Evolutionary conservation across 371 early-diverging fungal species (phyloP), one percentile per base, ranked within the genome.

Genomic region (Chytridium lagenaria): DNA sequence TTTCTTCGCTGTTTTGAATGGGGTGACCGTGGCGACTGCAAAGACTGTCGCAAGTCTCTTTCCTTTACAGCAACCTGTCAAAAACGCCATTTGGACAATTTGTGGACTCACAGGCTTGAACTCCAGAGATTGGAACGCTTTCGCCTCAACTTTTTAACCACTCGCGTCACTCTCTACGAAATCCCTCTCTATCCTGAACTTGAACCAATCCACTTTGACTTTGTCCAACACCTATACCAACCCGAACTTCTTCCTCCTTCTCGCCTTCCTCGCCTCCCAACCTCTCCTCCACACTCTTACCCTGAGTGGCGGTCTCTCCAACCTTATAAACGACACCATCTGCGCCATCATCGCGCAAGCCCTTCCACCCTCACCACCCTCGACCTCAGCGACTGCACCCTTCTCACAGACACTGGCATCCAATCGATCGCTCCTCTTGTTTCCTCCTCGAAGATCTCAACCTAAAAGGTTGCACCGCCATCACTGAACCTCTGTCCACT

Each of bases 341-440:
- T 64, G 59, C 69, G n/a, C 5, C 28, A 23, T 64, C 33, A 72
- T 77, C 19, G 59, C 72, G 1, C 38, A 16, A 19, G 23, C 59
- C 64, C 69, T 37, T 30, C 31, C 65, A 2, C 23, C 19, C 16
- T 77, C 26, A 40, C 22, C 31, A 59, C 37, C 22, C 57, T 77
- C 1, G 77, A 77, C 59, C 15, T 72, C 28, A 55, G 57, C 39
- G 77, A 73, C 36, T 67, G 49, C 50, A 5, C 3, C 1, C 38
- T 3, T 2, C 22, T 77, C 50, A 69, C 73, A 2, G 77, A 77
- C 49, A 49, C 33, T 2, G 77, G 77, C 36, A 30, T 73, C 40
- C 19, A 7, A 7, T 44, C 38, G 1, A 61, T 77, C 44, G 69
- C 73, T 12, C 22, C 30, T 19, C n/a, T 3, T 3, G 72, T 72